phyloP scores from a whole-genome alignment of 495 filamentous ascomycete genomes.

The Penicillium waksmanii region DNA sequence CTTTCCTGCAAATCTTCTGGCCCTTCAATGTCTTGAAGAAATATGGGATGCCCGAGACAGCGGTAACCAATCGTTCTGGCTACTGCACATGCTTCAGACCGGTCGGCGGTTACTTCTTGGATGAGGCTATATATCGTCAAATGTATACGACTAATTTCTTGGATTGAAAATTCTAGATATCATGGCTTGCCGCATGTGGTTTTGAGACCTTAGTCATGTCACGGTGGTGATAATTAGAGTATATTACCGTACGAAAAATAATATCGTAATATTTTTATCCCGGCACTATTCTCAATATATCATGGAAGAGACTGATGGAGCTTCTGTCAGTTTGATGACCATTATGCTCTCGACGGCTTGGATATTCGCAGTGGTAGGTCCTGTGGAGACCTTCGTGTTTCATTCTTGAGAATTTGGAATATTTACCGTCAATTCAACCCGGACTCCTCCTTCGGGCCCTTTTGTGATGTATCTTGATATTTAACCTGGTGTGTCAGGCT shows the following conservation, averaged over 20 bases:
- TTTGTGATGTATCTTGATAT: neutral
- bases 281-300: no score
- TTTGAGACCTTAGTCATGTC: no score
- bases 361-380: neutral
- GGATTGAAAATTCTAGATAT: no score
- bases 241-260: no score
- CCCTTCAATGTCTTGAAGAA: conserved; percentile 19
- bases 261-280: no score
- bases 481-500: no score
- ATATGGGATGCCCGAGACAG: conserved; percentile 19
- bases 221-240: no score
- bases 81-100: conserved; percentile 17
- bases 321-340: no score
- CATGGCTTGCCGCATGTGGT: no score
- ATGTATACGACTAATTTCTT: conserved; percentile 13
- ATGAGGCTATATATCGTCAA: conserved; percentile 18
- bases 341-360: no score
- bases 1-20: conserved; percentile 14
- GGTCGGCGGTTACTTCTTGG: conserved; percentile 18
- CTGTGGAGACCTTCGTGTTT: neutral
- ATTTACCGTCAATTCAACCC: neutral
- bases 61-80: conserved; percentile 15
- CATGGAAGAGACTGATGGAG: no score
- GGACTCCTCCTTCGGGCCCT: neutral
- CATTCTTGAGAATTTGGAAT: neutral